Conservation (phyloP, 768 basidiomycete species). For the Phylloporus arenicola region DNA sequence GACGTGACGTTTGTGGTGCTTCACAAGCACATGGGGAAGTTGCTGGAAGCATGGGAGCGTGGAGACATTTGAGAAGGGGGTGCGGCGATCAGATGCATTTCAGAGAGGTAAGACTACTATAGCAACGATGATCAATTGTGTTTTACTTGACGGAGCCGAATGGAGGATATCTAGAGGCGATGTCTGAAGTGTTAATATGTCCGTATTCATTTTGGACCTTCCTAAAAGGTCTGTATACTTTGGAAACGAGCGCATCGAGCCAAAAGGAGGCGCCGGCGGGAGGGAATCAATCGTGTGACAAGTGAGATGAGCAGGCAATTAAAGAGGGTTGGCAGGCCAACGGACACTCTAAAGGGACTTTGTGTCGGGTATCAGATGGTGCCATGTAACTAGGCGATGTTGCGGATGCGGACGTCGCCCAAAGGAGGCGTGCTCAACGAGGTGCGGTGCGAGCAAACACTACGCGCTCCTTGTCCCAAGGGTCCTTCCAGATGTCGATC, state of each 20-base stretch:
- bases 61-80: slow-evolving; percentile 18
- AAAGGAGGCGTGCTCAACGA: too few relatives aligned
- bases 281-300: not conserved
- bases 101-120: slow-evolving; percentile 6
- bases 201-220: not conserved
- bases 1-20: slow-evolving; percentile 13
- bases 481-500: slow-evolving; percentile 69
- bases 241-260: slow-evolving; percentile 7
- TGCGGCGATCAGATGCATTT: slow-evolving; percentile 1
- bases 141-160: not conserved
- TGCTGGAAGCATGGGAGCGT: slow-evolving; percentile 29
- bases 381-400: slow-evolving; percentile 13
- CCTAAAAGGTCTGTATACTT: not conserved
- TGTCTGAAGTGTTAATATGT: not conserved
- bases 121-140: slow-evolving; percentile 13
- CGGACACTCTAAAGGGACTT: slow-evolving; percentile 2
- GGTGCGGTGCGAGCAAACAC: slow-evolving; percentile 48
- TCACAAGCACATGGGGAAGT: slow-evolving; percentile 20
- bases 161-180: not conserved
- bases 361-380: not conserved
- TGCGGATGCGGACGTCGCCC: not conserved
- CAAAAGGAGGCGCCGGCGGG: slow-evolving; percentile 2
- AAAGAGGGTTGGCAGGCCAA: slow-evolving; percentile 2
- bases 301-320: slow-evolving; percentile 13
- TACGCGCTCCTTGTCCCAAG: slow-evolving; percentile 70